Evolutionary conservation across 1,284 basidiomycete genomes (phyloP).

Genomic region (Ceraceosorus guamensis): DNA sequence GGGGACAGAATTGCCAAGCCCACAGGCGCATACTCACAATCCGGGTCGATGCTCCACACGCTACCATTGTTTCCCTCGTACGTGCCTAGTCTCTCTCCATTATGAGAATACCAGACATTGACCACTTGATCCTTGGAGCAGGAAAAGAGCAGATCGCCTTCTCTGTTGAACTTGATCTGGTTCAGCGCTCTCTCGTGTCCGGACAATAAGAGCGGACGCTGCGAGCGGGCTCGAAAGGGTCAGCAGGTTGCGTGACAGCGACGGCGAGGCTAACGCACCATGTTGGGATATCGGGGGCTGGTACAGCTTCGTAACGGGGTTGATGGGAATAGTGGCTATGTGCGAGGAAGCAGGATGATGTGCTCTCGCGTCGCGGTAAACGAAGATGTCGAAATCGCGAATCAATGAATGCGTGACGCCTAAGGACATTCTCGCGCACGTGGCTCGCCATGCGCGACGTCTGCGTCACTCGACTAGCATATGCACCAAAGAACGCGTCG

Average conservation of each 20-base stretch:
- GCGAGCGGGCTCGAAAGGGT: background rate
- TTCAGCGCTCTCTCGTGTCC: conserved; percentile 97
- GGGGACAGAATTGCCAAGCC: background rate
- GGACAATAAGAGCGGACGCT: conserved; percentile 51
- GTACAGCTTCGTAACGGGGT: too few relatives aligned
- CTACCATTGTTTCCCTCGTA: conserved; percentile 94
- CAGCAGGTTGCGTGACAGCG: background rate
- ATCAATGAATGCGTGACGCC: too few relatives aligned
- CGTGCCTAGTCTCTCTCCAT: conserved; percentile 93
- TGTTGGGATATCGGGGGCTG: too few relatives aligned
- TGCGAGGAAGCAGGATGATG: too few relatives aligned
- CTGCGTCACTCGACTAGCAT: too few relatives aligned
- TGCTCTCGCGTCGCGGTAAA: too few relatives aligned
- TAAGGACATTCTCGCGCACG: too few relatives aligned
- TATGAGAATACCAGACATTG: conserved; percentile 98
- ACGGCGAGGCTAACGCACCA: too few relatives aligned
- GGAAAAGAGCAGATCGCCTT: conserved; percentile 92
- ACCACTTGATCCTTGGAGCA: conserved; percentile 91
- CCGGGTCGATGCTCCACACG: conserved; percentile 92
- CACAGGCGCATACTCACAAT: conserved; percentile 61
- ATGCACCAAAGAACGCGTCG: too few relatives aligned
- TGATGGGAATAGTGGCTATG: too few relatives aligned
- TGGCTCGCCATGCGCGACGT: too few relatives aligned
- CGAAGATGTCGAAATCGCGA: too few relatives aligned
- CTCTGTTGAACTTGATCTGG: conserved; percentile 67